These are phyloP conservation scores for Tausonia pullulans DNA, from an alignment of 1,284 basidiomycete species.

Conservation along the genomic window DNA sequence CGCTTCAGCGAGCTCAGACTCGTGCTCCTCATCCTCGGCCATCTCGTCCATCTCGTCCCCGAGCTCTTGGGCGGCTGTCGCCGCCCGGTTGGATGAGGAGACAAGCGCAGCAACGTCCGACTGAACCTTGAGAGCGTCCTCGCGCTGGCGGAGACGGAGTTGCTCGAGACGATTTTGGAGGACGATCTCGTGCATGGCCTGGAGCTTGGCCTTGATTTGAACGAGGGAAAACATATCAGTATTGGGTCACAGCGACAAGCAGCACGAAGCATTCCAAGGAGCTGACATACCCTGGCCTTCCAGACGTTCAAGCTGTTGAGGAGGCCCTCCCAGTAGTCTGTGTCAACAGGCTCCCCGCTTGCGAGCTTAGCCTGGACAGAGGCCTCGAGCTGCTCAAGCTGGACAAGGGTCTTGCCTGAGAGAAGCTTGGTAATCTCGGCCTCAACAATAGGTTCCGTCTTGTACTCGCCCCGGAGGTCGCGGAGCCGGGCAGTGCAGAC, in stretches of 20 bases:
- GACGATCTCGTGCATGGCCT: slow-evolving; percentile 86
- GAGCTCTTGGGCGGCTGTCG: slow-evolving; percentile 28
- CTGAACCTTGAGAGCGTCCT: slow-evolving; percentile 85
- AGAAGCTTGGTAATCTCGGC: slow-evolving; percentile 61
- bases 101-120: slow-evolving; percentile 64
- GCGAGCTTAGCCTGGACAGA: slow-evolving; percentile 78
- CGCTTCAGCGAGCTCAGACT: slow-evolving; percentile 45
- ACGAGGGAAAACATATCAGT: neutral
- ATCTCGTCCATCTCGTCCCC: slow-evolving; percentile 36
- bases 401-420: slow-evolving; percentile 67
- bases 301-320: slow-evolving; percentile 89
- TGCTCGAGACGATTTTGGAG: slow-evolving; percentile 91
- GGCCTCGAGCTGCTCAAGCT: slow-evolving; percentile 69
- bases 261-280: no score
- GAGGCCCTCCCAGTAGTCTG: slow-evolving; percentile 94
- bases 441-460: slow-evolving; percentile 49
- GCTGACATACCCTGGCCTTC: slow-evolving; percentile 76
- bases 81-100: slow-evolving; percentile 45
- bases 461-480: slow-evolving; percentile 47
- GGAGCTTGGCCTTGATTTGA: slow-evolving; percentile 62
- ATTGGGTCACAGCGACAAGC: no score
- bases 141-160: slow-evolving; percentile 83
- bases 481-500: slow-evolving; percentile 90
- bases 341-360: slow-evolving; percentile 88
- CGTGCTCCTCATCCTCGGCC: slow-evolving; percentile 41